Evolutionary conservation across 208 protist genomes (phyloP).

Genomic region (Leishmania braziliensis): DNA sequence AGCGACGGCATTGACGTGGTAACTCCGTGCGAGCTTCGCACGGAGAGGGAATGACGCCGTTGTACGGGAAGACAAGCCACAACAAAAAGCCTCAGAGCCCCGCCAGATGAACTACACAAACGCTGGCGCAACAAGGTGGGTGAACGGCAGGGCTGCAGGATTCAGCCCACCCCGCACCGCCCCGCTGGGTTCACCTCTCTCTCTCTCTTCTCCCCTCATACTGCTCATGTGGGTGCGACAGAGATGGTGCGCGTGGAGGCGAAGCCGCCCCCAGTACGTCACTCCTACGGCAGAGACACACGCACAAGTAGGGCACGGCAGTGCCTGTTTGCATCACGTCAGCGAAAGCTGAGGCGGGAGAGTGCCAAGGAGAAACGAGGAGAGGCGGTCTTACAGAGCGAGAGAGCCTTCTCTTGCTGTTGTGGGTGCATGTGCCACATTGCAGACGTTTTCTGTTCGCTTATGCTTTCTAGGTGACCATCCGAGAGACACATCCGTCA

Average conservation of each 20-base stretch:
- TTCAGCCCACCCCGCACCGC: neutral
- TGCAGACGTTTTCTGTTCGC: neutral
- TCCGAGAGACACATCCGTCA: neutral
- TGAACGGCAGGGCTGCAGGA: neutral
- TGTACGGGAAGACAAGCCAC: neutral
- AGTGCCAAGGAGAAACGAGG: too few species aligned
- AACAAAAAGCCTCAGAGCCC: neutral
- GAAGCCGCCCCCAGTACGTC: too few species aligned
- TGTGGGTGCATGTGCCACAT: too few species aligned
- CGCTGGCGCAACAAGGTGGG: neutral
- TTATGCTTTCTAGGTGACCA: neutral
- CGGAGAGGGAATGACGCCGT: neutral
- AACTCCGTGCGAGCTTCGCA: neutral
- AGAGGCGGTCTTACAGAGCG: too few species aligned
- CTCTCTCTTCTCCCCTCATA: neutral
- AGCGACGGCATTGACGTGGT: neutral
- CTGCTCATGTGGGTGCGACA: neutral
- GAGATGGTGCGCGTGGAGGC: too few species aligned
- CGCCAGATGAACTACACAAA: neutral
- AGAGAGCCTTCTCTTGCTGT: too few species aligned
- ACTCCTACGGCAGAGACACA: neutral
- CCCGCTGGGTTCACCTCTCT: neutral
- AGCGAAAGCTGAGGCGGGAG: too few species aligned
- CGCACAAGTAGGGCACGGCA: neutral
- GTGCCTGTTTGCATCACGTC: too few species aligned